Evolutionary conservation across 768 basidiomycete species (phyloP).

Genomic region (Cystofilobasidium capitatum): DNA sequence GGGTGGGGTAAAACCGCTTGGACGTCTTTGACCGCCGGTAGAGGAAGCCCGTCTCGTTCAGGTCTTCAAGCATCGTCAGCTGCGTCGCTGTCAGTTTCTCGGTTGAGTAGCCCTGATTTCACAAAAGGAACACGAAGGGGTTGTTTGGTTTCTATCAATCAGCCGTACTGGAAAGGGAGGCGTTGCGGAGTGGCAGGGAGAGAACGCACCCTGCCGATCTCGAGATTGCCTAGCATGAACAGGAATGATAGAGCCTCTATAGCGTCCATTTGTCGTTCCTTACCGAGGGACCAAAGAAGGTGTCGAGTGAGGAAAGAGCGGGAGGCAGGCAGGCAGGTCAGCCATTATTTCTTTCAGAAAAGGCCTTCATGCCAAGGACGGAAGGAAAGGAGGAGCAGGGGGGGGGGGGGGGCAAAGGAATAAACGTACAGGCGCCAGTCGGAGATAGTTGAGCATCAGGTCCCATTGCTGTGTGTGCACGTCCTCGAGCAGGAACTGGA

Average conservation of each 20-base stretch:
- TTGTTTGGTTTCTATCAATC: constrained; percentile 13
- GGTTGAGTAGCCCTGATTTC: constrained; percentile 71
- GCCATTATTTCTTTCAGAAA: not conserved
- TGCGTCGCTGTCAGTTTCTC: constrained; percentile 70
- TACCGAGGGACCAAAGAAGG: not conserved
- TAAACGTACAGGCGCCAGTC: constrained; percentile 62
- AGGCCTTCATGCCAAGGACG: too few species aligned
- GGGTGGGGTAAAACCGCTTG: constrained; percentile 82
- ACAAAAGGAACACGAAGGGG: constrained; percentile 15
- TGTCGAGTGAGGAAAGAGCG: not conserved
- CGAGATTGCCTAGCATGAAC: constrained; percentile 95
- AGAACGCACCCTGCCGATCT: constrained; percentile 66
- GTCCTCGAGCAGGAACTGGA: constrained; percentile 90
- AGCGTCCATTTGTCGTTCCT: constrained; percentile 78
- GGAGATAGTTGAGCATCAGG: constrained; percentile 77
- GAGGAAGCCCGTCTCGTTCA: constrained; percentile 87
- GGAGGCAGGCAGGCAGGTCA: not conserved
- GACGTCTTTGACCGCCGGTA: constrained; percentile 71
- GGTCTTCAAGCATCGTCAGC: constrained; percentile 76
- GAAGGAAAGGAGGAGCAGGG: not conserved
- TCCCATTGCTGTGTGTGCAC: constrained; percentile 95
- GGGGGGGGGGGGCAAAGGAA: not conserved
- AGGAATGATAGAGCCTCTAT: constrained; percentile 88
- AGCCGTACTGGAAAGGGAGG: not conserved
- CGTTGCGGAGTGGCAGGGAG: not conserved